Evolutionary conservation across 768 basidiomycete genomes (phyloP).

Genomic region (Lactarius akahatsu): DNA sequence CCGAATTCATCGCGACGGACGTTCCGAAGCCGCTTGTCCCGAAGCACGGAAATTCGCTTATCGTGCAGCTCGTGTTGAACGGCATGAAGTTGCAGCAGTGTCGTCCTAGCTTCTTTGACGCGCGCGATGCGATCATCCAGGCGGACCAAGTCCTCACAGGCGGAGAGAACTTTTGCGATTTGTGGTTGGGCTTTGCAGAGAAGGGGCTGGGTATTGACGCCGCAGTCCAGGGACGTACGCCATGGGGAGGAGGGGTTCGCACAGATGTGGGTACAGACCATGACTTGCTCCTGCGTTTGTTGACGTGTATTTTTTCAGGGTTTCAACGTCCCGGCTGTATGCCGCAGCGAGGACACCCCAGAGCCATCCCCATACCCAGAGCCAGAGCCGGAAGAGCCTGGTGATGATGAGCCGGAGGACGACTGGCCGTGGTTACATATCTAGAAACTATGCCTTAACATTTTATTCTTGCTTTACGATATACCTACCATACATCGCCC

Average conservation of each 20-base stretch:
- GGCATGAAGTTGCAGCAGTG: constrained; percentile 97
- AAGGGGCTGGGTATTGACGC: constrained; percentile 84
- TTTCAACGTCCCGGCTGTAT: constrained; percentile 42
- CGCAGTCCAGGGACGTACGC: constrained; percentile 67
- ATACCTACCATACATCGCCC: neutral
- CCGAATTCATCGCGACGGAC: constrained; percentile 38
- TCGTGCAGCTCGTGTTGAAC: constrained; percentile 78
- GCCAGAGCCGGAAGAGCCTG: constrained; percentile 39
- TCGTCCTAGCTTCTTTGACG: constrained; percentile 86
- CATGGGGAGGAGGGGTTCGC: constrained; percentile 92
- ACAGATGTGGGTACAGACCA: constrained; percentile 48
- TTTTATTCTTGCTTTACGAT: constrained; percentile 1
- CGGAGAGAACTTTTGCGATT: constrained; percentile 86
- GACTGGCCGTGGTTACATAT: constrained; percentile 11
- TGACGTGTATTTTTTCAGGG: constrained; percentile 37
- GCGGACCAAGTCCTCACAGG: constrained; percentile 89
- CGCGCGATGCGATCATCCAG: constrained; percentile 85
- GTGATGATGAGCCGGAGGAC: constrained; percentile 30
- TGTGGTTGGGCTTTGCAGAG: constrained; percentile 84
- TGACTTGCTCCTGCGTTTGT: no score
- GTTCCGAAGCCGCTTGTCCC: constrained; percentile 67
- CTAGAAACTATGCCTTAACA: neutral
- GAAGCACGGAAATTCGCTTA: constrained; percentile 87
- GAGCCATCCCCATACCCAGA: constrained; percentile 34
- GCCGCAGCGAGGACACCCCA: constrained; percentile 35